Conservation (phyloP, 2,329 filamentous ascomycete species). For the Fusarium sp. region DNA sequence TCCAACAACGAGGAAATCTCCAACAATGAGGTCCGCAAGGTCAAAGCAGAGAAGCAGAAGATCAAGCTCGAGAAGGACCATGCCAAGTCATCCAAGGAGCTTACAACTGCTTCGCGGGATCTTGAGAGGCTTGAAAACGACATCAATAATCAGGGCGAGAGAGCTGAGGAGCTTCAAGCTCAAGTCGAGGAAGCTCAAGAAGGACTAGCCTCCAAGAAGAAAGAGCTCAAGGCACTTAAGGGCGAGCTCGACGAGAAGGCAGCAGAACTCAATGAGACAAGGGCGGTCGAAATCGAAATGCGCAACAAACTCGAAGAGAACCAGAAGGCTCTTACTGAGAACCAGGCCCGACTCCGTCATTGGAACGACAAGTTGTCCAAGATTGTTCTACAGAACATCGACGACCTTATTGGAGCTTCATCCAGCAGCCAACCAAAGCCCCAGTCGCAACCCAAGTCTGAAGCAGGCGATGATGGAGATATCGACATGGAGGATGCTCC, state of each 20-base stretch:
- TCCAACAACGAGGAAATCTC: conserved; percentile 85
- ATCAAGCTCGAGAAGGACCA: conserved; percentile 88
- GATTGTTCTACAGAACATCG: conserved; percentile 83
- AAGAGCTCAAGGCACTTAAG: conserved; percentile 84
- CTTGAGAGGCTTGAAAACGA: conserved; percentile 83
- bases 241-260: conserved; percentile 88
- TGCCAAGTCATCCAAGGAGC: conserved; percentile 82
- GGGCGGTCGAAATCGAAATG: conserved; percentile 96
- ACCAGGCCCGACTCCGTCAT: conserved; percentile 84
- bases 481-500: conserved; percentile 52
- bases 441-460: conserved; percentile 46
- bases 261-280: conserved; percentile 86
- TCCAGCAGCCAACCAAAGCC: conserved; percentile 47
- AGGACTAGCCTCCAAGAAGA: conserved; percentile 81
- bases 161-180: conserved; percentile 78
- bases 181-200: conserved; percentile 87
- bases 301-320: conserved; percentile 97
- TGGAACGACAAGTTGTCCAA: conserved; percentile 93
- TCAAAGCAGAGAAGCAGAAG: conserved; percentile 94
- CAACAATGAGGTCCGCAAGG: conserved; percentile 86
- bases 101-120: conserved; percentile 78
- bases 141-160: conserved; percentile 80
- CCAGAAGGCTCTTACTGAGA: conserved; percentile 88
- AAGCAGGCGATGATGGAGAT: conserved; percentile 50
- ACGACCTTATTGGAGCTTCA: conserved; percentile 68